phyloP scores from a whole-genome alignment of 2,329 filamentous ascomycete species.

The Aquanectria penicillioides region DNA sequence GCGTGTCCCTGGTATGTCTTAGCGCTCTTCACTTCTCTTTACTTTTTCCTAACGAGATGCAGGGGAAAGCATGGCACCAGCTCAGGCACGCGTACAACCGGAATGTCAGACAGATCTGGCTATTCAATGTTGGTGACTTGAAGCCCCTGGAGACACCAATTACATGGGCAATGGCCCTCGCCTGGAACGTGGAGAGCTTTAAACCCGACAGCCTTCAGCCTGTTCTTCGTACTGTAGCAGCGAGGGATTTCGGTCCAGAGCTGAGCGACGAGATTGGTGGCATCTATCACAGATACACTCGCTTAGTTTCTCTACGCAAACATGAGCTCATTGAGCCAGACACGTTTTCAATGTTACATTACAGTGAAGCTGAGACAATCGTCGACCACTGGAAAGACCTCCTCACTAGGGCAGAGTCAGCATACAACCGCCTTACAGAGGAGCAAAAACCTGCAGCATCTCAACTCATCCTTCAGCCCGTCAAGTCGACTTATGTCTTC shows the following conservation, averaged over 20 bases:
- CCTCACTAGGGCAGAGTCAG: conserved; percentile 50
- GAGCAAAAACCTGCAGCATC: conserved; percentile 62
- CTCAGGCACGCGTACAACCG: conserved; percentile 62
- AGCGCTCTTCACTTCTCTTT: background rate
- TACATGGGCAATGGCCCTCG: conserved; percentile 65
- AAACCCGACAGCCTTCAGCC: conserved; percentile 49
- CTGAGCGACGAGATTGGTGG: conserved; percentile 55
- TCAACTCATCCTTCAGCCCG: conserved; percentile 67
- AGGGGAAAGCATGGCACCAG: conserved; percentile 58
- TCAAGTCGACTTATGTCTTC: conserved; percentile 62
- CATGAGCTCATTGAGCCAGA: conserved; percentile 66
- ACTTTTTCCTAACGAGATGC: background rate
- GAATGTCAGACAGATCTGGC: conserved; percentile 65
- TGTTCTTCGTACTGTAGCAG: conserved; percentile 59
- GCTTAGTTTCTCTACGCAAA: conserved; percentile 58
- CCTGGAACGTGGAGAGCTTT: conserved; percentile 62
- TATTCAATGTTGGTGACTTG: conserved; percentile 71
- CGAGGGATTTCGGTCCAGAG: conserved; percentile 58
- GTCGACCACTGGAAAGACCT: conserved; percentile 60
- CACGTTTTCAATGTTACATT: conserved; percentile 67
- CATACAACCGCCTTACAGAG: conserved; percentile 52
- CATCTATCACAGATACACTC: conserved; percentile 61
- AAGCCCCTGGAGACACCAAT: conserved; percentile 67
- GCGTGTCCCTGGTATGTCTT: conserved; percentile 59
- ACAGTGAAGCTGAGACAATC: conserved; percentile 64